Evolutionary conservation across 202 grass and related monocot species (phyloP), one percentile per base, ranked within the genome.

Genomic region (Panicum virgatum): DNA sequence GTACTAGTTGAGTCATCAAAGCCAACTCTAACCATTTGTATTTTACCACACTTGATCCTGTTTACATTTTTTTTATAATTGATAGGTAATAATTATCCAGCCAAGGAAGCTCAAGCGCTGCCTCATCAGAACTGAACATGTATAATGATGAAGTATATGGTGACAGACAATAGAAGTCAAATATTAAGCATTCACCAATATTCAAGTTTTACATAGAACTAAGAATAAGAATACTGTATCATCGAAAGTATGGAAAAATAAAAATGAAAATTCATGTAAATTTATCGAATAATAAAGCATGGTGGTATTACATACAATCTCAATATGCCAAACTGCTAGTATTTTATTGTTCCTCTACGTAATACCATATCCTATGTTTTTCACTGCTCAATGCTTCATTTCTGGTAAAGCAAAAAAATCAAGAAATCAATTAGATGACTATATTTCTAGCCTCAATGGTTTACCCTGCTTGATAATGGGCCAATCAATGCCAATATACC

Each of bases 381-480:
- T 66, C 7, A 80, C 65, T 22, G 34, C 18, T 54, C 63, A n/a
- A n/a, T 34, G 7, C 1, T 5, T 72, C 9, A 4, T 5, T 77
- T 48, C 40, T 70, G 29, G 44, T 62, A 5, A 85, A 66, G 47
- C 76, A 66, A 29, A n/a, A n/a, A n/a, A n/a, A n/a, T n/a, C n/a
- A n/a, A n/a, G n/a, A 59, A 69, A 80, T 14, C 29, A 56, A 47
- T 9, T 61, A 38, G n/a, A 59, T 64, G 12, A 23, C 36, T 66
- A 66, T 48, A 66, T 68, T 47, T 68, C 38, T 59, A 60, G 50
- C 30, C n/a, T 75, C 10, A 25, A 25, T 48, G 15, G 13, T 78
- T 2, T 73, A 79, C 52, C 44, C 37, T 50, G 29, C 62, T 54
- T 26, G 45, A 74, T 61, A 58, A 36, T 30, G 20, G 9, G 1